Evolutionary conservation across 2,329 filamentous ascomycete genomes (phyloP).

Genomic region (Decorospora gaudefroyi): DNA sequence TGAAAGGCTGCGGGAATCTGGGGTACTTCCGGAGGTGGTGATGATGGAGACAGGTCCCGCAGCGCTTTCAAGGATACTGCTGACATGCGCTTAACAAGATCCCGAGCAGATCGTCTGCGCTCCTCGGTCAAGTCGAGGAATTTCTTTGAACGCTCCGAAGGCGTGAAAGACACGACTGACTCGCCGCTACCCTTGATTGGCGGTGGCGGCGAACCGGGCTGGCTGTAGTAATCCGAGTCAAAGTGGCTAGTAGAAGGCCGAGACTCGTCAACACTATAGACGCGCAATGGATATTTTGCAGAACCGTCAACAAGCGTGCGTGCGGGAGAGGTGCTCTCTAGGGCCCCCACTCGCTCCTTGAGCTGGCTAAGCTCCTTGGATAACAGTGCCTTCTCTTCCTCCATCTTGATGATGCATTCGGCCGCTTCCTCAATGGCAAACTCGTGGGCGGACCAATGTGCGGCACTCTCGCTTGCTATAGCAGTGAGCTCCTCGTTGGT

Average conservation of each 20-base stretch:
- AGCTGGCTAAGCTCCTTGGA: conserved; percentile 31
- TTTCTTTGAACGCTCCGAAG: conserved; percentile 38
- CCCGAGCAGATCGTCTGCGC: conserved; percentile 30
- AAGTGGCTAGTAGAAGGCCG: conserved; percentile 45
- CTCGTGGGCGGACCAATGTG: conserved; percentile 33
- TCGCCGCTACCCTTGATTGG: conserved; percentile 28
- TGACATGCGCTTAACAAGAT: conserved; percentile 40
- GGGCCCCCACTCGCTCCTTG: conserved; percentile 22
- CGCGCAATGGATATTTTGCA: conserved; percentile 23
- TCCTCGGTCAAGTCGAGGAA: conserved; percentile 37
- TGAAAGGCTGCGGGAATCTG: conserved; percentile 24
- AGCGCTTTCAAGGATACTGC: conserved; percentile 34
- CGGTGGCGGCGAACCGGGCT: conserved; percentile 41
- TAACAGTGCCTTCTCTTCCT: conserved; percentile 34
- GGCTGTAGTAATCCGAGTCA: conserved; percentile 48
- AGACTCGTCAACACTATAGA: conserved; percentile 43
- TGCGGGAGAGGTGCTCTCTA: conserved; percentile 19
- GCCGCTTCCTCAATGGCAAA: conserved; percentile 41
- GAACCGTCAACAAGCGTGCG: conserved; percentile 24
- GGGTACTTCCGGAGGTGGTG: conserved; percentile 24
- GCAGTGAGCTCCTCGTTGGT: conserved; percentile 32
- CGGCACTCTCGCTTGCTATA: conserved; percentile 36
- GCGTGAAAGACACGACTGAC: conserved; percentile 19
- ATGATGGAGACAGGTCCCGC: conserved; percentile 15
- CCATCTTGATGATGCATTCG: conserved; percentile 38